phyloP scores from a whole-genome alignment of 23 red algal species.

The Chondrus crispus region DNA sequence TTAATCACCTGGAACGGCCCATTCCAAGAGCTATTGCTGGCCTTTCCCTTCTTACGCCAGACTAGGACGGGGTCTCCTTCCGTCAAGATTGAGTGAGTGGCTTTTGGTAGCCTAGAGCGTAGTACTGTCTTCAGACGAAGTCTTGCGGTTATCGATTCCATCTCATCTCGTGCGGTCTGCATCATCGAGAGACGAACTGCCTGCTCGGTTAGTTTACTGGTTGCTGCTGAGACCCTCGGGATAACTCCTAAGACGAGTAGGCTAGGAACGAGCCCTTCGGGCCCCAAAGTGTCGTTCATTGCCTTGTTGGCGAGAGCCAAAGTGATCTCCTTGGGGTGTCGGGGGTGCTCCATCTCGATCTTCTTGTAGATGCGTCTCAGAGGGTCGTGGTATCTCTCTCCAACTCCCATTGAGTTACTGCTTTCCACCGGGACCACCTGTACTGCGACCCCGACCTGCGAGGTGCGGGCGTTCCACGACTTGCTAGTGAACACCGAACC shows the following conservation, averaged over 20 bases:
- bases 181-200: not conserved
- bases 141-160: not conserved
- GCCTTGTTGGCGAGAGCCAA: not conserved
- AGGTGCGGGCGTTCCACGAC: not conserved
- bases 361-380: not conserved
- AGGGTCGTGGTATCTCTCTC: not conserved
- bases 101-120: not conserved
- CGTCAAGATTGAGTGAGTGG: not conserved
- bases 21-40: not conserved
- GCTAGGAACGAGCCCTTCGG: conserved; percentile 3
- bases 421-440: too few relatives aligned
- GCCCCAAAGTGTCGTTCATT: conserved; percentile 39
- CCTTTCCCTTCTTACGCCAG: not conserved
- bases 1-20: not conserved
- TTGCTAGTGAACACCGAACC: not conserved
- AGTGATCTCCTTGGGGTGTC: not conserved
- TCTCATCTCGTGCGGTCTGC: not conserved
- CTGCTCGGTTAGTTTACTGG: not conserved
- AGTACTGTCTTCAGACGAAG: not conserved
- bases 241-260: conserved; percentile 27
- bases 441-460: not conserved
- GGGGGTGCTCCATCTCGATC: not conserved
- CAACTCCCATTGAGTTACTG: not conserved
- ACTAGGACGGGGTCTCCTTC: not conserved
- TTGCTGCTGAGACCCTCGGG: not conserved